Evolutionary conservation across 2,329 filamentous ascomycete species (phyloP).

Genomic region (Diaporthe sp.): DNA sequence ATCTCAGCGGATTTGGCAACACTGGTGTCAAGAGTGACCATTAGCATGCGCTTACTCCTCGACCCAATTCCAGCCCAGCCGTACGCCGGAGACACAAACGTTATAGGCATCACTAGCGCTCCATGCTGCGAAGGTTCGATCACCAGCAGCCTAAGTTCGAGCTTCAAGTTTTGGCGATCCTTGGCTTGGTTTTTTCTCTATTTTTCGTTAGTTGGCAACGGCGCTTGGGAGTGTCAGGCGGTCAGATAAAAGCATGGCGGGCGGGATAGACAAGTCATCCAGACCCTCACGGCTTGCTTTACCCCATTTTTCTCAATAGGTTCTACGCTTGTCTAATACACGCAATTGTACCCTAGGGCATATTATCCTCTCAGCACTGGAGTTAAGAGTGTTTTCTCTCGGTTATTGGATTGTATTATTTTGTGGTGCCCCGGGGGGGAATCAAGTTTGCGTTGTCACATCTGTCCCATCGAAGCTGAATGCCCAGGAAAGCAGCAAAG

Average conservation of each 20-base stretch:
- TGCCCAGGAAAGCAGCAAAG: background rate
- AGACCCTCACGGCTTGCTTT: background rate
- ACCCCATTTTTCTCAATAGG: background rate
- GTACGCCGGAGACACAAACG: background rate
- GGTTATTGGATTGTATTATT: background rate
- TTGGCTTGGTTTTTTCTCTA: background rate
- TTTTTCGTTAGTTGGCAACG: background rate
- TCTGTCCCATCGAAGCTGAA: background rate
- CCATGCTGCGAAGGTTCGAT: background rate
- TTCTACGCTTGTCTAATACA: slow-evolving; percentile 10
- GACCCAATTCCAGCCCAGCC: background rate
- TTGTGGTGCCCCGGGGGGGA: background rate
- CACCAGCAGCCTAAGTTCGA: background rate
- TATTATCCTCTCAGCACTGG: background rate
- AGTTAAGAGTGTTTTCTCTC: background rate
- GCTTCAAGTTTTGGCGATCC: background rate
- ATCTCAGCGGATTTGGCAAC: slow-evolving; percentile 57
- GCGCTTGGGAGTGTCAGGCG: slow-evolving; percentile 10
- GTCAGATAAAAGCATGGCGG: background rate
- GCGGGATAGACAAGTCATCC: slow-evolving; percentile 24
- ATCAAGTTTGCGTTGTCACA: background rate
- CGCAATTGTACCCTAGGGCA: background rate
- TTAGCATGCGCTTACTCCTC: slow-evolving; percentile 22
- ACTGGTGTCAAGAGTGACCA: slow-evolving; percentile 50
- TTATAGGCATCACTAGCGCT: background rate